These are phyloP conservation scores for Trichoderma sp. DNA, from an alignment of 2,329 filamentous ascomycete species.

Conservation along the genomic window DNA sequence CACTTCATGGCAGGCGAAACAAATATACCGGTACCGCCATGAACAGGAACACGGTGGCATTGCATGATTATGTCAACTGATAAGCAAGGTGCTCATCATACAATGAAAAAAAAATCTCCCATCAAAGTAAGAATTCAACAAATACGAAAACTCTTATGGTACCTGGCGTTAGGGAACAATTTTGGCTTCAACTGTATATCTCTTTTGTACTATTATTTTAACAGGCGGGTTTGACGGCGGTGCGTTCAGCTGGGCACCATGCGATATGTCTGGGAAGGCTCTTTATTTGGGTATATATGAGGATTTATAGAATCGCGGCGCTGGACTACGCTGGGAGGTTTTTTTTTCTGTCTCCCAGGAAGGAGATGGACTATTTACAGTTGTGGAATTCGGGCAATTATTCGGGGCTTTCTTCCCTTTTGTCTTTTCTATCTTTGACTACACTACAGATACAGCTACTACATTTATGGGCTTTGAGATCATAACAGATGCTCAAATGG, in stretches of 20 bases:
- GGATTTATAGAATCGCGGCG: slow-evolving; percentile 10
- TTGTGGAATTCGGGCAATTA: background rate
- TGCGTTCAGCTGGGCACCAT: background rate
- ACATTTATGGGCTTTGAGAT: background rate
- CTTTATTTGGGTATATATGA: background rate
- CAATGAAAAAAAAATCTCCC: background rate
- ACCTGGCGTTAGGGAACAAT: background rate
- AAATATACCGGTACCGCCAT: slow-evolving; percentile 29
- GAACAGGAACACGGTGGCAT: background rate
- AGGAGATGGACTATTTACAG: background rate
- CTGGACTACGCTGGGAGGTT: background rate
- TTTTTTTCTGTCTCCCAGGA: background rate
- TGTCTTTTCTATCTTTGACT: background rate
- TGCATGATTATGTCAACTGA: background rate
- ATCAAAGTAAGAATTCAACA: background rate
- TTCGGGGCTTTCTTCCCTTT: background rate
- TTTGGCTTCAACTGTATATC: background rate
- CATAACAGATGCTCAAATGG: background rate
- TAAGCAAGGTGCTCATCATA: background rate
- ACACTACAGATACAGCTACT: background rate
- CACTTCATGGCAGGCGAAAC: slow-evolving; percentile 43
- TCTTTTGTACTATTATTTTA: background rate
- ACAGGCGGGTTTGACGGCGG: background rate
- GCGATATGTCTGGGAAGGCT: background rate
- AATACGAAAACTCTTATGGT: background rate